Evolutionary conservation across 352 stramenopile genomes (phyloP), one percentile per base, ranked within the genome.

Genomic region (Hyaloperonospora brassicae): DNA sequence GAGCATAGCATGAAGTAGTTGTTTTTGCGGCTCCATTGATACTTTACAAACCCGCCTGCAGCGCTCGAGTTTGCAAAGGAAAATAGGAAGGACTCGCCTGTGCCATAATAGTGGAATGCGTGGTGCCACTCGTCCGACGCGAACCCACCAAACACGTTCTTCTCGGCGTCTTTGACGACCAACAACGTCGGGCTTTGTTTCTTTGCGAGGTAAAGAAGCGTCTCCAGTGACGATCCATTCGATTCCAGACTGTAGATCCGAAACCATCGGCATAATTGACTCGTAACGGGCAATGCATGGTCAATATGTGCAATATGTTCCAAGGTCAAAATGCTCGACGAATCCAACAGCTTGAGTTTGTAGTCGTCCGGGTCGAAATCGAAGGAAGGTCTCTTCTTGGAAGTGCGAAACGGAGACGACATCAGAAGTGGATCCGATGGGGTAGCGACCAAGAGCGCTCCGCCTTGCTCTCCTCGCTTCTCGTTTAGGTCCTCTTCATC

Each of bases 1-100:
- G 84, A 95, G 63, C 84, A 93, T 22, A 97, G 70, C 77, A 92
- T 86, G 43, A 95, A 96, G 60, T 95, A 96, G 57, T 76, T 89
- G 69, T 96, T 97, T 47, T 84, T 81, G 17, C 87, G 79, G 34
- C 84, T 95, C 83, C 86, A 95, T 39, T 83, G 60, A 46, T 91
- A 94, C 51, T 89, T 90, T 9, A 72, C 65, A 48, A 95, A 90
- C 12, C 52, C 64, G 17, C 60, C 50, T 31, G 59, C 58, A 31
- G 55, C 48, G 24, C 59, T 68, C 23, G 50, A 36, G 49, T 62
- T 79, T 17, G 72, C 68, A 48, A 96, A 93, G 0, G 83, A 74
- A 61, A 96, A 97, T n/a, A 97, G 57, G 50, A 97, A 95, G 0
- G 73, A 84, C 47, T 95, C 82, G 21, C 85, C 86, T 2, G 79